Conservation (phyloP, 2,329 filamentous ascomycete genomes). For the Aspergillus ustus region DNA sequence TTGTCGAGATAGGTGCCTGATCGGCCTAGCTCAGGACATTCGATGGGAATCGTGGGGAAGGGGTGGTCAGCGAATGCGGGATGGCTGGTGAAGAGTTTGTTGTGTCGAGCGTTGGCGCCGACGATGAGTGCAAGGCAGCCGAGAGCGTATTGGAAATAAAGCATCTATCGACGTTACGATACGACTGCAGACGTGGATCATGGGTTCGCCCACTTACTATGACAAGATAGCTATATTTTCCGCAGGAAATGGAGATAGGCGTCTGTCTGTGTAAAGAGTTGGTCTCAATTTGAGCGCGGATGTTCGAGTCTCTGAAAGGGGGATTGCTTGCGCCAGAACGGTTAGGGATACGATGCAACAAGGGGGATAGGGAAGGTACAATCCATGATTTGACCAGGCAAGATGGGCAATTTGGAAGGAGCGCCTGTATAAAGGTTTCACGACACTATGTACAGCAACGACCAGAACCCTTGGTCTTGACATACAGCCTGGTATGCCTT, state of each 20-base stretch:
- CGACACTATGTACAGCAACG: neutral
- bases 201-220: neutral
- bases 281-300: neutral
- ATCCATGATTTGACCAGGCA: neutral
- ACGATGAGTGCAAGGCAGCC: conserved; percentile 24
- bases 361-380: neutral
- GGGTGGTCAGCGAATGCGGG: conserved; percentile 27
- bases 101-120: conserved; percentile 24
- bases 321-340: neutral
- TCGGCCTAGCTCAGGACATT: conserved; percentile 26
- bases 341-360: neutral
- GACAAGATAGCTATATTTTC: neutral
- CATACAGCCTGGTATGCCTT: too few species aligned
- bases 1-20: conserved; percentile 20
- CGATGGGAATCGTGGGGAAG: conserved; percentile 27
- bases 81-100: conserved; percentile 33
- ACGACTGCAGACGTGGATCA: conserved; percentile 29
- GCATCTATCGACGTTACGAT: conserved; percentile 35
- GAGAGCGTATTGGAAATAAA: conserved; percentile 25
- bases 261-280: neutral
- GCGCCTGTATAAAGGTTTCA: neutral
- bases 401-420: neutral
- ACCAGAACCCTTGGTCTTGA: neutral
- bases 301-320: neutral
- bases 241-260: neutral